phyloP scores from a whole-genome alignment of 257 asterid species.

The Avicennia marina region DNA sequence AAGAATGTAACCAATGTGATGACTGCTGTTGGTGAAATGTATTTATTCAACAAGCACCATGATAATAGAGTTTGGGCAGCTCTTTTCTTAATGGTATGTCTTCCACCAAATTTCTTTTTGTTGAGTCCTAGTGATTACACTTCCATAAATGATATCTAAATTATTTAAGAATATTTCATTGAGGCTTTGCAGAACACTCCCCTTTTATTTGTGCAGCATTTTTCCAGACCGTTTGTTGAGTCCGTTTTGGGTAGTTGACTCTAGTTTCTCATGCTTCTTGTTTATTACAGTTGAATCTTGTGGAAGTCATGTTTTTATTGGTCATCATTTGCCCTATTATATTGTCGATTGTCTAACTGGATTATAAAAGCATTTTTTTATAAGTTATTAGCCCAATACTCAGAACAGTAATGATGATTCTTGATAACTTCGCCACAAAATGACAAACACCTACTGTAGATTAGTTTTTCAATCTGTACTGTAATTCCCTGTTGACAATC shows the following conservation, averaged over 20 bases:
- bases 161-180: not conserved
- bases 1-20: constrained; percentile 97
- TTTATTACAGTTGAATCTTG: constrained; percentile 3
- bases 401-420: not conserved
- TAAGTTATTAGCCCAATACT: not conserved
- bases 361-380: not conserved
- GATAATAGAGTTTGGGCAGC: constrained; percentile 95
- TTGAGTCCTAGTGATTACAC: not conserved
- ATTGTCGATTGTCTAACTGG: not conserved
- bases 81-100: constrained; percentile 86
- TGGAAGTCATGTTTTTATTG: not conserved
- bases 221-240: too few species aligned
- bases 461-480: not conserved
- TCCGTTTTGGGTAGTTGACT: too few species aligned
- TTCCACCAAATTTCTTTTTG: not conserved
- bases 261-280: not conserved
- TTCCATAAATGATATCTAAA: not conserved
- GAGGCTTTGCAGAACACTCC: too few species aligned
- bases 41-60: constrained; percentile 84
- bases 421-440: not conserved
- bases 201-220: too few species aligned
- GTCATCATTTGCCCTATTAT: not conserved
- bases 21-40: constrained; percentile 96
- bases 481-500: constrained; percentile 4
- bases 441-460: not conserved